phyloP scores from a whole-genome alignment of 768 basidiomycete species.

The Boletus pseudopeckii region DNA sequence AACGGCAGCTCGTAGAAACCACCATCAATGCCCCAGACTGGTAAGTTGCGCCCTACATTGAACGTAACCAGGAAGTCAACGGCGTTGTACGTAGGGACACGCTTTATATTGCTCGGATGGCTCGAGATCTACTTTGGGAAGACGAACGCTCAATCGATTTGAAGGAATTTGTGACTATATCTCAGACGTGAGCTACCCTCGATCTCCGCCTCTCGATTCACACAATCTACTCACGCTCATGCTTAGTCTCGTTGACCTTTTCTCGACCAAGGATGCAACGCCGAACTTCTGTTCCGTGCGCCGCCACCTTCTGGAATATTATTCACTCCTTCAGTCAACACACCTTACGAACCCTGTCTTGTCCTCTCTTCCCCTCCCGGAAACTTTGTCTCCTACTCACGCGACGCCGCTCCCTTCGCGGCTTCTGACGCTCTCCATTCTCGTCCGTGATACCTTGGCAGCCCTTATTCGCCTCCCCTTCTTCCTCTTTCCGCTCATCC shows the following conservation, averaged over 20 bases:
- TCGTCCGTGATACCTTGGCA: slow-evolving; percentile 74
- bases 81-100: slow-evolving; percentile 65
- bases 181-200: slow-evolving; percentile 75
- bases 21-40: slow-evolving; percentile 95
- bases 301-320: slow-evolving; percentile 77
- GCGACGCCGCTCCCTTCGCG: slow-evolving; percentile 76
- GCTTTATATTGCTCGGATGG: slow-evolving; percentile 87
- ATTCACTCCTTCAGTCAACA: slow-evolving; percentile 78
- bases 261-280: slow-evolving; percentile 64
- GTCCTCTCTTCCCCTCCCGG: slow-evolving; percentile 79
- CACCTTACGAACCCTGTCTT: slow-evolving; percentile 84
- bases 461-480: slow-evolving; percentile 77
- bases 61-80: slow-evolving; percentile 15
- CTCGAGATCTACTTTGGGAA: slow-evolving; percentile 90
- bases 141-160: slow-evolving; percentile 72
- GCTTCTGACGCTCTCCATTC: slow-evolving; percentile 70
- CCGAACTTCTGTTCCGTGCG: slow-evolving; percentile 60
- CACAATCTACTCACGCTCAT: slow-evolving; percentile 24
- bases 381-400: slow-evolving; percentile 73
- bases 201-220: slow-evolving; percentile 18
- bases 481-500: slow-evolving; percentile 80
- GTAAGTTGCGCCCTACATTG: slow-evolving; percentile 45
- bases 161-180: slow-evolving; percentile 77
- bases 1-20: slow-evolving; percentile 62
- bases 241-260: slow-evolving; percentile 82